Base-by-base conservation (phyloP, 1,284 basidiomycete species). In the Malassezia slooffiae region DNA sequence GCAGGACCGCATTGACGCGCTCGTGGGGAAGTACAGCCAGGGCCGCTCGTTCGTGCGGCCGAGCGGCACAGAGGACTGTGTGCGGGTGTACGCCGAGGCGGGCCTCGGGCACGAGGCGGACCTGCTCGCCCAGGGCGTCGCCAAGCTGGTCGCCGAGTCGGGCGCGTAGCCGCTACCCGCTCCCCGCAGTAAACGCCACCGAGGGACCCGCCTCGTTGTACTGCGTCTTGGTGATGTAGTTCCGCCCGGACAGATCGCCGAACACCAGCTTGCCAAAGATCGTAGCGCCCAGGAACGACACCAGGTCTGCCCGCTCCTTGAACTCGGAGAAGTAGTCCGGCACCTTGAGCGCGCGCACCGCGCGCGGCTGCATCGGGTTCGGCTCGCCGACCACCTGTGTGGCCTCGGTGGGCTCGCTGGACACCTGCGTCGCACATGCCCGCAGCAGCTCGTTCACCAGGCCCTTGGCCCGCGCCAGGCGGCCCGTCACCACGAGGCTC, bases 51-150 rank as follows among this genome's bases (percentile, higher is more conserved):
- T 99, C 70, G 91, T 97, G 11, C 74, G 93, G 47, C 93, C 93
- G 1, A 93, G 88, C 71, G 93, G 93, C 10, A 99, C 93, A 15
- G 93, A 99, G 70, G 90, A 97, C 67, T 91, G 93, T 33, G 93
- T 99, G 10, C 78, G 93, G 51, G 90, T 99, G 7, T 99, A 97
- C 67, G 93, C 91, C 1, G 93, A 99, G 71, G 89, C 91, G 2
- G 76, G 75, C 29, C 75, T 80, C 31, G 77, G 77, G 43, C 72
- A 77, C 12, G 81, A 85, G 54, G 83, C 85, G 13, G 86, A 91
- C 24, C 49, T 45, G 17, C 44, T 68, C 9, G 63, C 58, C 11
- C 55, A 56, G 24, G 51, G 50, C 8, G 61, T 66, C 1, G 57
- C 53, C 12, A 58, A 55, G 41, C 51, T 66, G 11, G 65, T 68